Evolutionary conservation across 306 rosid genomes (phyloP).

Genomic region (Dalbergia oliveri): DNA sequence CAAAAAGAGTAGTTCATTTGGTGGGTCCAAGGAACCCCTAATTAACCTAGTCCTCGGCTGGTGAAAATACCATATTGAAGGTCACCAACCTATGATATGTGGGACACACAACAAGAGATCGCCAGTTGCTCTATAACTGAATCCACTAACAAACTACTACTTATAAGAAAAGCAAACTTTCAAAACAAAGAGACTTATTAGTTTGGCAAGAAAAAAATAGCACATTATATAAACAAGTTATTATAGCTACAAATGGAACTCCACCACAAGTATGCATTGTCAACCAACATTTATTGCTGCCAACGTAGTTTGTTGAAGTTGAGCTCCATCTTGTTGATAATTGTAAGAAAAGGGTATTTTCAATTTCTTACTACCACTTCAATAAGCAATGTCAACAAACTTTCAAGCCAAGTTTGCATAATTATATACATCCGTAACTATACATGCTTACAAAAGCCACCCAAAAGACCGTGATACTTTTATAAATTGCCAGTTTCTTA

Average conservation of each 20-base stretch:
- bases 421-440: constrained; percentile 34
- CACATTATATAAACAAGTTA: not conserved
- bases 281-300: constrained; percentile 16
- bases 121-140: constrained; percentile 22
- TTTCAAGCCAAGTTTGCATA: constrained; percentile 68
- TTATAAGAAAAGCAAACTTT: not conserved
- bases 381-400: constrained; percentile 38
- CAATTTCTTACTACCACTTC: constrained; percentile 10
- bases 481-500: constrained; percentile 8
- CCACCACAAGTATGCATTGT: not conserved
- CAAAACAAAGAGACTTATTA: constrained; percentile 16
- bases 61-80: constrained; percentile 22
- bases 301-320: constrained; percentile 25
- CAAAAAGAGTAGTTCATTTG: not conserved
- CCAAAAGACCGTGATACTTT: constrained; percentile 4
- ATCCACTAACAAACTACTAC: constrained; percentile 21
- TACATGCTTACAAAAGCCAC: constrained; percentile 14
- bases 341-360: not conserved
- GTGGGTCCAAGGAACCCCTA: constrained; percentile 25
- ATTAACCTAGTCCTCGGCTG: not conserved
- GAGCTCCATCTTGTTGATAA: constrained; percentile 24
- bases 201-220: not conserved
- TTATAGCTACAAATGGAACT: not conserved
- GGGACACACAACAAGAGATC: constrained; percentile 29
- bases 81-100: constrained; percentile 35